Evolutionary conservation across 192 early-diverging fungal genomes (phyloP), one percentile per base, ranked within the genome.

Genomic region (Pilobolus umbonatus): DNA sequence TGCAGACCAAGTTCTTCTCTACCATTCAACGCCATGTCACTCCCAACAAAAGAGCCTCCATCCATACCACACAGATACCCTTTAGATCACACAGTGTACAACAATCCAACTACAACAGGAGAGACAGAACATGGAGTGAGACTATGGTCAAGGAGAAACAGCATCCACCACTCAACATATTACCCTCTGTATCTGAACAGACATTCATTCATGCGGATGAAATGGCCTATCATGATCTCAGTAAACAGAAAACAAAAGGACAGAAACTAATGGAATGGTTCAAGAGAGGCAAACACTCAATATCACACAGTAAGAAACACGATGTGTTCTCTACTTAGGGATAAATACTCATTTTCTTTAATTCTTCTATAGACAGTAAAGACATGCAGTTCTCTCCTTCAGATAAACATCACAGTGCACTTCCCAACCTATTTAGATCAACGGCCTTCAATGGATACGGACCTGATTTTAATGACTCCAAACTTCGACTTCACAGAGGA

Each of bases 201-300:
- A 52, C 56, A 5, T 32, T 26, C 2, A 38, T 28, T 26, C 25
- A 22, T 21, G 35, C 15, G 4, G 15, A 55, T 15, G 29, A 35
- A 15, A 69, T 55, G 28, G 47, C 47, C 1, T 5, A 3, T 29
- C 22, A 22, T 3, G 47, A 49, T 49, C 22, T 47, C 14, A 26
- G 22, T 26, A 49, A 49, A 28, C 45, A 52, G 2, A 58, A 57
- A 28, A 74, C 74, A 42, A 64, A 84, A 1, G 84, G 82, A 1
- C 80, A 82, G 52, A 85, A 81, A 28, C 74, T 90, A 21, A 86
- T 85, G 72, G 84, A 81, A 47, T 90, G 88, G 88, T 78, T 90
- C 34, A 78, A 83, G 40, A 74, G n/a, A n/a, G n/a, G 84, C 62
- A 80, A 80, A 47, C 77, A 75, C 5, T 54, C 39, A 3, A 1